A percentile compares a stretch with the other conserved stretches of the same genome.
Evolutionary conservation across 805 yeast genomes (phyloP).

Genomic region (Candida caryicola): DNA sequence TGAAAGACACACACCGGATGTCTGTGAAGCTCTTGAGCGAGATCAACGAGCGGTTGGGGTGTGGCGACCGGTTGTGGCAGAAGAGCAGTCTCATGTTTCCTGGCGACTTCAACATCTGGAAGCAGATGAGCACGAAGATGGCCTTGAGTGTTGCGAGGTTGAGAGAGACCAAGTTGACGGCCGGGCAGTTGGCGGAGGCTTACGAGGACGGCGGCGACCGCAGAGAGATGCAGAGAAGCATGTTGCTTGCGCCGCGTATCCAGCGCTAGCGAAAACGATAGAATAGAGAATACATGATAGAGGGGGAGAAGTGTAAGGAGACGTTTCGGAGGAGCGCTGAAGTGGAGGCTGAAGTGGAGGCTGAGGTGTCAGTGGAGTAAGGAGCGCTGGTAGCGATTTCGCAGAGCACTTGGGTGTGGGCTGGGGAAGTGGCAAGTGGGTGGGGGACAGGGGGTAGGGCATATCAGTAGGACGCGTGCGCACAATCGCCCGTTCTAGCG

Average conservation of each 20-base stretch:
- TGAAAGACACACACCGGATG: slow-evolving; percentile 49
- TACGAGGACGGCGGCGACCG: slow-evolving; percentile 47
- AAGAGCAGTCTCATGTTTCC: slow-evolving; percentile 76
- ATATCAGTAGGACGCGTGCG: too few relatives aligned
- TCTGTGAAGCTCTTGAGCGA: slow-evolving; percentile 60
- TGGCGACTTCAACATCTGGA: slow-evolving; percentile 66
- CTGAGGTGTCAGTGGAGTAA: too few relatives aligned
- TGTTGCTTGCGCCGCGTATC: slow-evolving; percentile 69
- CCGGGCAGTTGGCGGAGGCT: slow-evolving; percentile 51
- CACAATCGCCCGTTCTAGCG: too few relatives aligned
- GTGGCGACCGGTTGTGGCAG: slow-evolving; percentile 49
- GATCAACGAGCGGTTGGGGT: slow-evolving; percentile 42
- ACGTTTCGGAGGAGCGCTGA: too few relatives aligned
- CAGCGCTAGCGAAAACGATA: too few relatives aligned
- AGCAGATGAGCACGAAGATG: slow-evolving; percentile 50
- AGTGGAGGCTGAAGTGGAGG: too few relatives aligned
- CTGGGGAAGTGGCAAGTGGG: too few relatives aligned
- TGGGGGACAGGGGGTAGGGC: too few relatives aligned
- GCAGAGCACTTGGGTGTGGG: too few relatives aligned
- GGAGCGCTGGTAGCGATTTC: too few relatives aligned
- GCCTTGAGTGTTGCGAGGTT: slow-evolving; percentile 58
- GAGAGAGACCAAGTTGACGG: slow-evolving; percentile 48
- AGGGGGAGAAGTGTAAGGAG: too few relatives aligned
- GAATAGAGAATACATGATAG: too few relatives aligned
- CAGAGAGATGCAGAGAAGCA: slow-evolving; percentile 62